Base-by-base conservation (phyloP, 2,329 filamentous ascomycete genomes). In the Raffaelea ambrosiae region DNA sequence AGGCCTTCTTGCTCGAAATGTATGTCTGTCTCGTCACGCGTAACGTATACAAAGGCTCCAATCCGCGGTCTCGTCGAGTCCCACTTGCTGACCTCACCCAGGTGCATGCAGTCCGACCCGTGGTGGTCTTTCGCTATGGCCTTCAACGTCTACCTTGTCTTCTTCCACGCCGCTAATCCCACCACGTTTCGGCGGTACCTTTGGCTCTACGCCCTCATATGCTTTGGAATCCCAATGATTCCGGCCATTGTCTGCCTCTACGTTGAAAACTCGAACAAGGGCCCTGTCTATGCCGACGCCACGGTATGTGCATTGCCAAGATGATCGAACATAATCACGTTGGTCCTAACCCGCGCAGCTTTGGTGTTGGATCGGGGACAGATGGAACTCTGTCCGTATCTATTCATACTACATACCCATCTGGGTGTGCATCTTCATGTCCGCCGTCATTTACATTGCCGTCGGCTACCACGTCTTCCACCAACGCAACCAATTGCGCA, bases 101-200 rank as follows among this genome's bases (percentile, higher is more conserved):
- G 82, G 79, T 88, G 88, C 62, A 84, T 86, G 77, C 82, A 84
- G 54, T 84, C 83, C 5, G 84, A 88, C 63, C 80, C 83, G 0
- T 75, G 85, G 66, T 89, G 83, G 85, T 86, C 84, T 0, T 76
- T 89, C 47, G 84, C 84, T 53, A 91, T 93, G 86, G 85, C 86
- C 3, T 72, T 84, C 59, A 93, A 91, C 58, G 86, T 91, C 52
- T 86, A 84, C 57, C 73, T 90, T 45, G 77, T 81, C 50, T 81
- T 81, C 60, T 81, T 79, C 63, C 74, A 73, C 54, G 69, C 73
- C n/a, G 71, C 73, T 43, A 77, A 70, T 42, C 76, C 77, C 1
- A 83, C 82, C 8, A 81, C 84, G 45, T 88, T 89, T 58, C 74
- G 77, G n/a, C 75, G 76, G 42, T 85, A 85, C 61, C 76, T 83